These are phyloP conservation scores for Fusarium metavorans DNA, from an alignment of 2,329 filamentous ascomycete species.

Conservation along the genomic window DNA sequence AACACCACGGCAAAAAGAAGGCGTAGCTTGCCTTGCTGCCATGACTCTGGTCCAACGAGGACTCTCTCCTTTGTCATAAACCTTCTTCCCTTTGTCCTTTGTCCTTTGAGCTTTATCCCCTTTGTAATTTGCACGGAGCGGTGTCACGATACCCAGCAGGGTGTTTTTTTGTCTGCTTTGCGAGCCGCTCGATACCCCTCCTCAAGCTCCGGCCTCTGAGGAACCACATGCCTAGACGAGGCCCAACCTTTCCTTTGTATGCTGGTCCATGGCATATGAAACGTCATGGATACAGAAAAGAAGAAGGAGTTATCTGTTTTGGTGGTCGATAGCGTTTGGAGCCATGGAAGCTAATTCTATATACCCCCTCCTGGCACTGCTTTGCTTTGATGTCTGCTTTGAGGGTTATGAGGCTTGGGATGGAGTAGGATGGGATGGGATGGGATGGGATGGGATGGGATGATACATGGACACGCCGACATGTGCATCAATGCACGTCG, in stretches of 20 bases:
- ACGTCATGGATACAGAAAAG: conserved; percentile 33
- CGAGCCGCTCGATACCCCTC: conserved; percentile 42
- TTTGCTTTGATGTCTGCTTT: conserved; percentile 32
- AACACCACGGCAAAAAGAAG: conserved; percentile 63
- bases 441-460: neutral
- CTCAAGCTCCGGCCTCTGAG: conserved; percentile 40
- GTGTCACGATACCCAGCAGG: conserved; percentile 38
- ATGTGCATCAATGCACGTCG: conserved; percentile 27
- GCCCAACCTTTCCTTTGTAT: conserved; percentile 34
- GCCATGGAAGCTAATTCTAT: conserved; percentile 46
- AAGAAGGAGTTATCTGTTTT: conserved; percentile 39
- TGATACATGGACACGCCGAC: conserved; percentile 17
- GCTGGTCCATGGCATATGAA: conserved; percentile 23
- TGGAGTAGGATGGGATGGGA: neutral
- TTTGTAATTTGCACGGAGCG: conserved; percentile 37
- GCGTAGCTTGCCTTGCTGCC: conserved; percentile 49
- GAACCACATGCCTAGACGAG: conserved; percentile 42
- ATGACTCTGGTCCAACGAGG: conserved; percentile 31
- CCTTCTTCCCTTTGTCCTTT: conserved; percentile 8
- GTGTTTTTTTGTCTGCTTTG: conserved; percentile 38
- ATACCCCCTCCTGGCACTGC: conserved; percentile 45
- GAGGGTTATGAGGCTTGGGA: conserved; percentile 25
- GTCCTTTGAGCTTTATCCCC: conserved; percentile 29
- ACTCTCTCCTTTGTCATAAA: conserved; percentile 35
- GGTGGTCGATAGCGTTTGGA: conserved; percentile 37